Evolutionary conservation across 306 rosid genomes (phyloP), one percentile per base, ranked within the genome.

Genomic region (Comarum palustre): DNA sequence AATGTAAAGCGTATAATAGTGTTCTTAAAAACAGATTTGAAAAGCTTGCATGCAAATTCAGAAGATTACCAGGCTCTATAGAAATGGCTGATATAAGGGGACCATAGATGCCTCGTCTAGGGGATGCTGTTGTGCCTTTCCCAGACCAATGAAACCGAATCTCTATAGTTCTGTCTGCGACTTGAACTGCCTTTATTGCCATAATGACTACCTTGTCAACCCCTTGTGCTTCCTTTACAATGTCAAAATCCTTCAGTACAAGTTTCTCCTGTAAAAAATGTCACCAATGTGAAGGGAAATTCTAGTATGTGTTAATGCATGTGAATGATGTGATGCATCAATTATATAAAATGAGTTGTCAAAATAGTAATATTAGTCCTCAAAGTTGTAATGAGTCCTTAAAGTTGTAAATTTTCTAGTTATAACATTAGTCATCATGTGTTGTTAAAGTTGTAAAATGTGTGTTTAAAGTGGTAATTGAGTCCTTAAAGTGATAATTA

Each of bases 221-320:
- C 20, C 62, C 73, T 1, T 81, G 68, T 20, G 84, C 82, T 65
- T 71, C 72, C 66, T 45, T 72, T 78, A 67, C 80, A 61, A 89
- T 89, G 66, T 81, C 52, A 59, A 84, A 89, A 78, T 84, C 89
- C 79, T 75, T 79, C 80, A 27, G 8, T 32, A 70, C 76, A n/a
- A 77, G 62, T 59, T 13, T 68, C 74, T 73, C 88, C 89, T 86
- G 89, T 27, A 77, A 63, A 34, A 79, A 14, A 63, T 45, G 6
- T 46, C 20, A 36, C 48, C 22, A 16, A 68, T 48, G n/a, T n/a
- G n/a, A n/a, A n/a, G n/a, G n/a, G n/a, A n/a, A n/a, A n/a, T n/a
- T n/a, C n/a, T n/a, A n/a, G n/a, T n/a, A n/a, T n/a, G n/a, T n/a
- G n/a, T n/a, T n/a, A n/a, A n/a, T n/a, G n/a, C n/a, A n/a, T n/a